These are phyloP conservation scores for Aegilops speltoides DNA, from an alignment of 176 grass and related monocot species.

Conservation along the genomic window DNA sequence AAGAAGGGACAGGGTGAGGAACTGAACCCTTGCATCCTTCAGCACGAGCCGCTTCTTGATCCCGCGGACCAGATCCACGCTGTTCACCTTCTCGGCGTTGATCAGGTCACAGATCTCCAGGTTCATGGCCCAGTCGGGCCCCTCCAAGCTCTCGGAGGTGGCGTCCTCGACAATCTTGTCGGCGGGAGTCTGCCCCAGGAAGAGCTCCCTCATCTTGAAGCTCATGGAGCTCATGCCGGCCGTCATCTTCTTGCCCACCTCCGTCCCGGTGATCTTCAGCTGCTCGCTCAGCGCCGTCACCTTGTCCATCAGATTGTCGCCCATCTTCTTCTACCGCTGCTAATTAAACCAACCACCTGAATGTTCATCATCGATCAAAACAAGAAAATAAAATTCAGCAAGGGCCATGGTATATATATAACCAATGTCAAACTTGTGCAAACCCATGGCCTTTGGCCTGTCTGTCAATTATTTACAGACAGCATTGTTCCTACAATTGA, in stretches of 20 bases:
- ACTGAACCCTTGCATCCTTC: slow-evolving; percentile 75
- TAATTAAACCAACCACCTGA: no score
- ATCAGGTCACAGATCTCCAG: slow-evolving; percentile 82
- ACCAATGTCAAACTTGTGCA: no score
- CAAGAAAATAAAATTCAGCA: background rate
- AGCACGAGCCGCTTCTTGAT: slow-evolving; percentile 90
- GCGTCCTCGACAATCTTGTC: slow-evolving; percentile 90
- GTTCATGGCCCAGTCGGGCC: slow-evolving; percentile 71
- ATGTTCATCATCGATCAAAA: background rate
- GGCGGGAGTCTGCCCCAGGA: slow-evolving; percentile 68
- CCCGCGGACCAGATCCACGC: slow-evolving; percentile 67
- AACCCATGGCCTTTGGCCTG: no score
- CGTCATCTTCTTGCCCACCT: slow-evolving; percentile 83
- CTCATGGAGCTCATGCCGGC: slow-evolving; percentile 89
- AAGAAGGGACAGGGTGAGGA: slow-evolving; percentile 69
- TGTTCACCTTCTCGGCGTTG: slow-evolving; percentile 69
- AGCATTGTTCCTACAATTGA: no score
- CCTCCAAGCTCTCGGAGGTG: slow-evolving; percentile 70
- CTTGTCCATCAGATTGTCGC: slow-evolving; percentile 89
- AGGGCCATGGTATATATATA: no score
- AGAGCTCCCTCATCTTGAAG: slow-evolving; percentile 90
- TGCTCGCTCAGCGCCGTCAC: slow-evolving; percentile 79
- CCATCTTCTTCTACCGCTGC: slow-evolving; percentile 37
- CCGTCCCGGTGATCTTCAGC: slow-evolving; percentile 73
- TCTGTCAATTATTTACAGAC: no score